phyloP scores from a whole-genome alignment of 495 filamentous ascomycete genomes.

The Penicillium bovifimosum region DNA sequence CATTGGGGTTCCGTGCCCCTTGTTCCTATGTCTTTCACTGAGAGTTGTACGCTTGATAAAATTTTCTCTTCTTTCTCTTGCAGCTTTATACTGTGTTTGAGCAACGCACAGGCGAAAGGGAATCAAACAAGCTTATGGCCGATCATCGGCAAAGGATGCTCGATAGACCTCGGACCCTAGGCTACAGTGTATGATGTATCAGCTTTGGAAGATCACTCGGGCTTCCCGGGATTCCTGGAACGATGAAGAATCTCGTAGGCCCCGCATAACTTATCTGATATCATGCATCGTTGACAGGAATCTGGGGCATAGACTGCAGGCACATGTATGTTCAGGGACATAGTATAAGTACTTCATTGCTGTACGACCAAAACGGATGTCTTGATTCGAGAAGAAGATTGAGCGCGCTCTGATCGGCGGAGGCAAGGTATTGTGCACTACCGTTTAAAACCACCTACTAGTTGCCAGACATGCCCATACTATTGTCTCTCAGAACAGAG shows the following conservation, averaged over 20 bases:
- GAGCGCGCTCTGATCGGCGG: not conserved
- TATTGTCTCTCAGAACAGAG: not conserved
- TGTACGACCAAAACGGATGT: not conserved
- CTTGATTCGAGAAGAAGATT: not conserved
- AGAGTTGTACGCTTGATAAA: not conserved
- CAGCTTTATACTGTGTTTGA: not conserved
- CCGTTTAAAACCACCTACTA: not conserved
- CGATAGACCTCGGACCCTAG: not conserved
- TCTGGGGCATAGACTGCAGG: slow-evolving; percentile 2
- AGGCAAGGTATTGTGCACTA: slow-evolving; percentile 1
- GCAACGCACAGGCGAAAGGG: not conserved
- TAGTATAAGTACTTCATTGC: not conserved
- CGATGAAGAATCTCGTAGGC: not conserved
- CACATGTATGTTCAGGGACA: not conserved
- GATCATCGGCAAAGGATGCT: slow-evolving; percentile 2
- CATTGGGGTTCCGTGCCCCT: slow-evolving; percentile 10
- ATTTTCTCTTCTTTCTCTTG: not conserved
- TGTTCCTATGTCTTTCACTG: slow-evolving; percentile 1
- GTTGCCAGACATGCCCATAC: not conserved
- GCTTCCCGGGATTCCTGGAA: slow-evolving; percentile 13
- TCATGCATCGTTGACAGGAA: slow-evolving; percentile 7
- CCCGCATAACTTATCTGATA: slow-evolving; percentile 16
- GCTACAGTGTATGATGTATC: slow-evolving; percentile 1
- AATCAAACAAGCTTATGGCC: not conserved
- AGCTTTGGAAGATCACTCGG: not conserved